Conservation (phyloP, 1,284 basidiomycete species). For the Leccinum griseonigrum region DNA sequence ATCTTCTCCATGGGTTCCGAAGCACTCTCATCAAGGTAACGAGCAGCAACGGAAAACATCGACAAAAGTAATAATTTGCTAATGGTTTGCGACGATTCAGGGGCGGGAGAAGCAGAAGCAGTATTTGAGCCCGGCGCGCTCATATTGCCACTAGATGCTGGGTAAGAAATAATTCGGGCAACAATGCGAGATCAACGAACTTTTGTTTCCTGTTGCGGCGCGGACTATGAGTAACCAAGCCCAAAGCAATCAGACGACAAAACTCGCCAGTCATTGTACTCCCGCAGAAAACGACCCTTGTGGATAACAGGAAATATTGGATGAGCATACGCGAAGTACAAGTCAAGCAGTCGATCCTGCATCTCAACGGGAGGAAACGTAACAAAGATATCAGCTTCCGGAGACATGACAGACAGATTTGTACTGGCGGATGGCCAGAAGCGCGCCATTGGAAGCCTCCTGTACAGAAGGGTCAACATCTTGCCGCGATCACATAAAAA, state of each 20-base stretch:
- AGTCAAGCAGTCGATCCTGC: slow-evolving; percentile 65
- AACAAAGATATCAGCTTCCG: slow-evolving; percentile 46
- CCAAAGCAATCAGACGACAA: not conserved
- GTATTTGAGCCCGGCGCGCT: slow-evolving; percentile 13
- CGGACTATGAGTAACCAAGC: slow-evolving; percentile 4
- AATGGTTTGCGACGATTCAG: slow-evolving; percentile 57
- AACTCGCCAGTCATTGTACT: slow-evolving; percentile 58
- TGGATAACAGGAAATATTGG: slow-evolving; percentile 76
- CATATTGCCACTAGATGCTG: slow-evolving; percentile 11
- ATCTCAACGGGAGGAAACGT: slow-evolving; percentile 53
- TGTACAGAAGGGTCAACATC: slow-evolving; percentile 27
- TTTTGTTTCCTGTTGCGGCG: slow-evolving; percentile 33
- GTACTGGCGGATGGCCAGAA: slow-evolving; percentile 61
- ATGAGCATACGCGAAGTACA: slow-evolving; percentile 82
- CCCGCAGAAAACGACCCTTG: slow-evolving; percentile 65
- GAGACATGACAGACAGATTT: slow-evolving; percentile 33
- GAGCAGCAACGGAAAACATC: slow-evolving; percentile 76
- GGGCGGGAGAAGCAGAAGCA: slow-evolving; percentile 32
- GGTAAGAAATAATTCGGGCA: slow-evolving; percentile 9
- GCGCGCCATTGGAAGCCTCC: slow-evolving; percentile 75
- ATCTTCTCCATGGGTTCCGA: slow-evolving; percentile 51
- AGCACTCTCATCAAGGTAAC: slow-evolving; percentile 56
- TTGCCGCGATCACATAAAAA: slow-evolving; percentile 2
- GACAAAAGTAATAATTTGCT: slow-evolving; percentile 71
- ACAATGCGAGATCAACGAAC: slow-evolving; percentile 20